These are phyloP conservation scores for Jaenimonas drosophilae DNA, from an alignment of 208 protist species.

Conservation along the genomic window DNA sequence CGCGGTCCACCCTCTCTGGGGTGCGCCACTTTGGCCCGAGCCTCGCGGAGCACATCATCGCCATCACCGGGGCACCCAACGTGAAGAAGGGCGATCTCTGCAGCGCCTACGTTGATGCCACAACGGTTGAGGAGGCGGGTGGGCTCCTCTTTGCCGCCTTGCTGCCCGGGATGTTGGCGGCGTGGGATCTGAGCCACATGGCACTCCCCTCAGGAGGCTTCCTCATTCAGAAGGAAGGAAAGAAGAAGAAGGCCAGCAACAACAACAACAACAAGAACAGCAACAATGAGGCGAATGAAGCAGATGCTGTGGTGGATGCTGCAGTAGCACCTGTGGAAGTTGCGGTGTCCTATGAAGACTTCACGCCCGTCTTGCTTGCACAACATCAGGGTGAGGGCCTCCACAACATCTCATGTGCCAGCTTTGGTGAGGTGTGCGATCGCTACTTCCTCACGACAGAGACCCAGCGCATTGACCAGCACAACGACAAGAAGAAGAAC, in stretches of 20 bases:
- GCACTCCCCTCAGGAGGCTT: slow-evolving; percentile 42
- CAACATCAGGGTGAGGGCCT: slow-evolving; percentile 53
- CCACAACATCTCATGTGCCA: slow-evolving; percentile 21
- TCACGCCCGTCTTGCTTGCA: slow-evolving; percentile 79
- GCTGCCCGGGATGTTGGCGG: slow-evolving; percentile 41
- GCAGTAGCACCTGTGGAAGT: neutral
- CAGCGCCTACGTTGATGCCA: neutral
- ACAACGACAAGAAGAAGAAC: slow-evolving; percentile 70
- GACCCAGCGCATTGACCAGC: slow-evolving; percentile 69
- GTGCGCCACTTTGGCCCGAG: slow-evolving; percentile 58
- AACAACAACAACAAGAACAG: slow-evolving; percentile 8
- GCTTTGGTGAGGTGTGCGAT: slow-evolving; percentile 91
- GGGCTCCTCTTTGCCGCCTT: slow-evolving; percentile 37
- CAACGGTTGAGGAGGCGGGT: slow-evolving; percentile 5
- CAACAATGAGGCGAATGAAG: neutral
- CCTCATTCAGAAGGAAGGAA: no score
- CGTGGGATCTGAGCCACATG: slow-evolving; percentile 29
- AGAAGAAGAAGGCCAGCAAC: slow-evolving; percentile 1
- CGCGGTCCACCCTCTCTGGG: slow-evolving; percentile 35
- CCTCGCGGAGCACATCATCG: slow-evolving; percentile 68
- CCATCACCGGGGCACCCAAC: slow-evolving; percentile 17
- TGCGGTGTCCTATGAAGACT: slow-evolving; percentile 79
- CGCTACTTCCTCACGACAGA: slow-evolving; percentile 91
- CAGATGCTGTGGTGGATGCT: neutral
- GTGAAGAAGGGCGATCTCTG: slow-evolving; percentile 22